Evolutionary conservation across 805 yeast genomes (phyloP).

Genomic region (Candida methanosorbosa): DNA sequence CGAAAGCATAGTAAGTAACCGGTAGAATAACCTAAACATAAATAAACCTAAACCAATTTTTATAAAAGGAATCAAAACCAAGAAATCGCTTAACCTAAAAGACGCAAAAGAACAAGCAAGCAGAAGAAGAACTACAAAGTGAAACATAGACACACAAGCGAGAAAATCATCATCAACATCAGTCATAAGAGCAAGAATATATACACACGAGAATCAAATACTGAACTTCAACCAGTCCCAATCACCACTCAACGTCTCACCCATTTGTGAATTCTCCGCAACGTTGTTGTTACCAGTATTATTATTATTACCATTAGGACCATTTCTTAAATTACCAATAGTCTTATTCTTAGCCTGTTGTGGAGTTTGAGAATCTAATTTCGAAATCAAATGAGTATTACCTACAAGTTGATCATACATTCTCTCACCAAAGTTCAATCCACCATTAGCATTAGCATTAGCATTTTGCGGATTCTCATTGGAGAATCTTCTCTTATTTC

Average conservation of each 20-base stretch:
- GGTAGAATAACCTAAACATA: too few relatives aligned
- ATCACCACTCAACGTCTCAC: slow-evolving; percentile 24
- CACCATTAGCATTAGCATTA: background rate
- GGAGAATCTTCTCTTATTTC: too few relatives aligned
- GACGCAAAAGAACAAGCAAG: background rate
- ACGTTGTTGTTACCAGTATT: slow-evolving; percentile 10
- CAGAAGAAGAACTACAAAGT: background rate
- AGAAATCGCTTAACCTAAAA: background rate
- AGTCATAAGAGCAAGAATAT: too few relatives aligned
- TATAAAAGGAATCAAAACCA: too few relatives aligned
- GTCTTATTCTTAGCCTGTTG: background rate
- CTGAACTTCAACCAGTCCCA: slow-evolving; percentile 30
- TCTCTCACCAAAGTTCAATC: too few relatives aligned
- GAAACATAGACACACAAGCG: background rate
- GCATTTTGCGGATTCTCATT: background rate
- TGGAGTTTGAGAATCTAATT: background rate
- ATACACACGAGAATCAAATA: too few relatives aligned
- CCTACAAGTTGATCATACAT: background rate
- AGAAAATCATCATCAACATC: too few relatives aligned
- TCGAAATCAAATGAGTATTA: background rate
- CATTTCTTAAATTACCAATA: too few relatives aligned
- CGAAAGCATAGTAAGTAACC: too few relatives aligned
- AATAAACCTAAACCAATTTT: too few relatives aligned
- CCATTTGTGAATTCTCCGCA: slow-evolving; percentile 19
- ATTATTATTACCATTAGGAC: background rate